These are phyloP conservation scores for Melastoma malabathricum DNA, from an alignment of 345 rosid species.

Conservation along the genomic window DNA sequence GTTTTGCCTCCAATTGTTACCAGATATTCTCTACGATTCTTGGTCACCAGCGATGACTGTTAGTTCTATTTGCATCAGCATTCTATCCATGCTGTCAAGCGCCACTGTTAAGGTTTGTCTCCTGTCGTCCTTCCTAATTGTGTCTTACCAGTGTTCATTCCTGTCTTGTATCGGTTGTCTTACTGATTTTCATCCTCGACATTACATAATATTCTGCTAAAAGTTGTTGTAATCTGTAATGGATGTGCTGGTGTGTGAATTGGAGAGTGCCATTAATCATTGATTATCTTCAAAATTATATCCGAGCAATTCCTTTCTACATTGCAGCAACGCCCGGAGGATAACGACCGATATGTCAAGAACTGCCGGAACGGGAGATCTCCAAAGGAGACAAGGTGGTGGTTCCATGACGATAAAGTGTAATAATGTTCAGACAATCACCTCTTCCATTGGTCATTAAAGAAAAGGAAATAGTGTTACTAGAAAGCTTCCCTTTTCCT, in stretches of 20 bases:
- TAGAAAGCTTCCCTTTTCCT: slow-evolving; percentile 7
- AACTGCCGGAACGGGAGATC: slow-evolving; percentile 92
- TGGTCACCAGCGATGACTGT: slow-evolving; percentile 99
- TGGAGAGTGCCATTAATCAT: no score
- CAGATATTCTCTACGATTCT: slow-evolving; percentile 93
- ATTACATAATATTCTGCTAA: no score
- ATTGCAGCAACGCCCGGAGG: slow-evolving; percentile 89
- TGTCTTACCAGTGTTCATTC: no score
- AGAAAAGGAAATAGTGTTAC: slow-evolving; percentile 2
- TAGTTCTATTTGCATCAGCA: slow-evolving; percentile 91
- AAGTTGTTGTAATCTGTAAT: no score
- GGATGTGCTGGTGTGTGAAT: no score
- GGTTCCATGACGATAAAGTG: slow-evolving; percentile 97
- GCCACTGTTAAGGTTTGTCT: slow-evolving; percentile 68
- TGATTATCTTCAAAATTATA: background rate
- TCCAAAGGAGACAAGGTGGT: slow-evolving; percentile 99
- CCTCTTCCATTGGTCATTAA: slow-evolving; percentile 7
- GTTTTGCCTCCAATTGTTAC: slow-evolving; percentile 10
- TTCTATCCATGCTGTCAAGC: slow-evolving; percentile 98
- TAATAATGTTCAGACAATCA: slow-evolving; percentile 14
- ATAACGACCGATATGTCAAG: slow-evolving; percentile 92
- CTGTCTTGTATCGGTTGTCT: no score
- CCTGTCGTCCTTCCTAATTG: no score
- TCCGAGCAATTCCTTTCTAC: slow-evolving; percentile 4
- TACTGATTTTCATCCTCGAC: no score